Conservation (phyloP, 768 basidiomycete genomes). For the Stropharia rugosoannulata region DNA sequence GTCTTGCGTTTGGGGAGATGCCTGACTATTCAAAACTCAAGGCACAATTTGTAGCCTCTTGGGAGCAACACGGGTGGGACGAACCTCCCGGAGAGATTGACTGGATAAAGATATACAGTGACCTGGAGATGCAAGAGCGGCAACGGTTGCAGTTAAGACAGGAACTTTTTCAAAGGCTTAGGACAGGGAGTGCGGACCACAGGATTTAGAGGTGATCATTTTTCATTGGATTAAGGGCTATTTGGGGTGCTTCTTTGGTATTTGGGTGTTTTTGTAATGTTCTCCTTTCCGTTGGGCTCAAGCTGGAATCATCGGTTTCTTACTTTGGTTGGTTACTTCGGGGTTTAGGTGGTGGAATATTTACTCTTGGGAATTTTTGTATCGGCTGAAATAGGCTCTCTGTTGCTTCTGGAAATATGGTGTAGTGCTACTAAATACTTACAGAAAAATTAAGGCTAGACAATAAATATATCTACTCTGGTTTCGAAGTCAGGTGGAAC, state of each 20-base stretch:
- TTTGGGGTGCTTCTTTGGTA: not conserved
- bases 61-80: conserved; percentile 1
- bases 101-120: not conserved
- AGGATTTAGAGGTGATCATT: not conserved
- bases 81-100: not conserved
- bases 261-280: not conserved
- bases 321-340: not conserved
- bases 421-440: not conserved
- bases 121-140: not conserved
- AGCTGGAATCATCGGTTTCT: too few species aligned
- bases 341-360: not conserved
- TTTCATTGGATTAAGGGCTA: not conserved
- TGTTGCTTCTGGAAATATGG: not conserved
- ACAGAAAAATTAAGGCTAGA: not conserved
- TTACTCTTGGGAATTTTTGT: not conserved
- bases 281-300: not conserved
- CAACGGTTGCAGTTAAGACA: not conserved
- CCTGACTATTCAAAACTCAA: conserved; percentile 27
- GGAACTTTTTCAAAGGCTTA: not conserved
- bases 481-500: not conserved
- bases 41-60: conserved; percentile 21
- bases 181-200: not conserved
- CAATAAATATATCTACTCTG: not conserved
- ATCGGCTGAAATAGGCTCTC: not conserved
- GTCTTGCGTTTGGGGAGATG: conserved; percentile 28